Percentiles rank a stretch among this genome's conserved stretches.
Evolutionary conservation across 2,329 filamentous ascomycete species (phyloP).

Genomic region (Torrubiella hemipterigena): DNA sequence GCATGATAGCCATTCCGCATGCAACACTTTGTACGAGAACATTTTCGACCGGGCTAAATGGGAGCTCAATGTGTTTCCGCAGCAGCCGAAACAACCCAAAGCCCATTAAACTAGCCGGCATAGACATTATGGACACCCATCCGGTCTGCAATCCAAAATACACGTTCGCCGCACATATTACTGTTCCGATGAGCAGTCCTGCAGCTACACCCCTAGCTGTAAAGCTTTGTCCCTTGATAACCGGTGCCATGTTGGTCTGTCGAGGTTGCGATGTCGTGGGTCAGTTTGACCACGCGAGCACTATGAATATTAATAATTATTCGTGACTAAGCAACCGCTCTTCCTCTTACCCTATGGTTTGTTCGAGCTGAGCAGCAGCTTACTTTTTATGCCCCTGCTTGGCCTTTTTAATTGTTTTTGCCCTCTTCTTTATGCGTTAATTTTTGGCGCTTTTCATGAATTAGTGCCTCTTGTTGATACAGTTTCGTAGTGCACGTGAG

Average conservation of each 20-base stretch:
- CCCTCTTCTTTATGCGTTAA: no score
- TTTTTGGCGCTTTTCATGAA: no score
- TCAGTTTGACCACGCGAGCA: no score
- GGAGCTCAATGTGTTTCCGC: constrained; percentile 58
- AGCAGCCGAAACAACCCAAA: constrained; percentile 86
- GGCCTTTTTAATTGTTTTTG: no score
- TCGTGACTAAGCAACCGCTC: no score
- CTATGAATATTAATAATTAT: no score
- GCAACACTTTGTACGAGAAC: constrained; percentile 94
- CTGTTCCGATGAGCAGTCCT: constrained; percentile 71
- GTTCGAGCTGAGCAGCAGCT: no score
- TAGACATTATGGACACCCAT: constrained; percentile 74
- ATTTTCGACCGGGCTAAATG: constrained; percentile 92
- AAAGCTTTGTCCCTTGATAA: constrained; percentile 52
- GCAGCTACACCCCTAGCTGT: constrained; percentile 70
- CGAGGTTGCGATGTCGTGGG: no score
- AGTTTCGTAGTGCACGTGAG: no score
- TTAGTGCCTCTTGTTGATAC: no score
- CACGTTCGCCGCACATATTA: constrained; percentile 95
- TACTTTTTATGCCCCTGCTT: no score
- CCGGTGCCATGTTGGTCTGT: constrained; percentile 12
- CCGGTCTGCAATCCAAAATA: constrained; percentile 93
- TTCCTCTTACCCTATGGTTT: no score
- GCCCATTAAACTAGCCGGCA: constrained; percentile 88
- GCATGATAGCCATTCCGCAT: constrained; percentile 93